Base-by-base conservation (phyloP, 2,329 filamentous ascomycete species). In the Ophiostoma pallidulum region DNA sequence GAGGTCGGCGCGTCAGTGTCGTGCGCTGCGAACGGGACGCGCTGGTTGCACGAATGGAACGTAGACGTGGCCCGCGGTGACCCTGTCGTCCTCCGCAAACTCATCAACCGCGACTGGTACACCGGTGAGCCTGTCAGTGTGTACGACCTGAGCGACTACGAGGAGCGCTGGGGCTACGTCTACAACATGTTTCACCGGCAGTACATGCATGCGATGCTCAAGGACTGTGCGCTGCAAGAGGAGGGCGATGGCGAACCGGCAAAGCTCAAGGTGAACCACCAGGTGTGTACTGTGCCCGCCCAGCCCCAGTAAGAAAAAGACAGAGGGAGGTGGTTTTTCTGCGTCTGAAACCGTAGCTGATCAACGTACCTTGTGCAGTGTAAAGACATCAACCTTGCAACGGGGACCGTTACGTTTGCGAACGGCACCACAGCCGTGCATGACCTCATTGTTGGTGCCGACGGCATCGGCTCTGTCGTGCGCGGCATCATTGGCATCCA, bases 41-140 rank as follows among this genome's bases (percentile, higher is more conserved):
- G 78, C 40, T 86, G 80, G 80, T 65, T 86, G 8, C 74, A 82
- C 51, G 78, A 82, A 59, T 86, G 82, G 82, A 67, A 67, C 0
- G 78, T 85, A 1, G 77, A 85, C 56, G 67, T 85, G 2, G 65
- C 65, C 13, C 78, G 77, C 56, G 82, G 80, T 8, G 75, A 83
- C 49, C 80, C 80, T 0, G 81, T 86, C 2, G 66, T 84, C 1
- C 64, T 86, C 41, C 71, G 70, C 61, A 79, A 79, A 57, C 70
- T 86, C 45, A 84, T 86, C 64, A 82, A 79, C 59, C 73, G 77
- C 4, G 80, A 85, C 62, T 86, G 81, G 81, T 73, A 75, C 59
- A 84, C 80, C 1, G 82, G 82, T 0, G 75, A 84, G 62, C 73
- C 77, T 0, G 71, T 79, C 20, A 83, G 74, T 54, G 75, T 80